phyloP scores from a whole-genome alignment of 2,329 filamentous ascomycete species.

The Podosphaera aphanis region DNA sequence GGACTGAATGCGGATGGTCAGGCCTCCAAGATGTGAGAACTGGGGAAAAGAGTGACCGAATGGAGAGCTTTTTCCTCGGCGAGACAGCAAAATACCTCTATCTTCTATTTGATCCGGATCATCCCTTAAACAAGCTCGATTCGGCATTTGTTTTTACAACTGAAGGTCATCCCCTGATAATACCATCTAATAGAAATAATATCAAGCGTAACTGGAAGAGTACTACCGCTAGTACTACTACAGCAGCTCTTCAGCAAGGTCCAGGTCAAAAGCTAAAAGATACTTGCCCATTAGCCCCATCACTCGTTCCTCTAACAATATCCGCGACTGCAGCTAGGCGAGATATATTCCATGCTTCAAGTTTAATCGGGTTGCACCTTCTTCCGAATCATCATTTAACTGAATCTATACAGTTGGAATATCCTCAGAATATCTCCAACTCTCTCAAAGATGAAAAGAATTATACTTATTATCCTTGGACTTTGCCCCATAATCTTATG shows the following conservation, averaged over 20 bases:
- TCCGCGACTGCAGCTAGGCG: conserved; percentile 58
- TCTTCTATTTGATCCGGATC: conserved; percentile 62
- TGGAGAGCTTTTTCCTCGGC: conserved; percentile 97
- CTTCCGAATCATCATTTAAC: conserved; percentile 37
- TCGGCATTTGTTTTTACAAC: conserved; percentile 83
- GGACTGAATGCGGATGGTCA: conserved; percentile 81
- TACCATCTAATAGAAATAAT: conserved; percentile 30
- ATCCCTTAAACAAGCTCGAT: conserved; percentile 73
- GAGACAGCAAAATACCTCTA: conserved; percentile 95
- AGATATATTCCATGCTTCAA: conserved; percentile 76
- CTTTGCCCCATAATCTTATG: conserved; percentile 51
- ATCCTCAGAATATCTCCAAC: neutral
- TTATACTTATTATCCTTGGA: conserved; percentile 83
- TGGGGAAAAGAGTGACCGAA: conserved; percentile 74
- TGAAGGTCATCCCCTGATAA: conserved; percentile 78
- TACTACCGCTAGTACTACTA: neutral
- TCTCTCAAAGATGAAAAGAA: conserved; percentile 29
- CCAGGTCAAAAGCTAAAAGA: conserved; percentile 16
- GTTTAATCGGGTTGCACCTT: conserved; percentile 57
- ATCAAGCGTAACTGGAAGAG: conserved; percentile 4
- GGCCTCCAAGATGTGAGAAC: conserved; percentile 62
- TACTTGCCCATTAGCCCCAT: conserved; percentile 42
- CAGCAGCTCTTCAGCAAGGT: conserved; percentile 5
- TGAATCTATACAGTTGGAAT: neutral
- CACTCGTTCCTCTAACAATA: conserved; percentile 39